Evolutionary conservation across 1,284 basidiomycete species (phyloP).

Genomic region (Stygiomarasmius scandens): DNA sequence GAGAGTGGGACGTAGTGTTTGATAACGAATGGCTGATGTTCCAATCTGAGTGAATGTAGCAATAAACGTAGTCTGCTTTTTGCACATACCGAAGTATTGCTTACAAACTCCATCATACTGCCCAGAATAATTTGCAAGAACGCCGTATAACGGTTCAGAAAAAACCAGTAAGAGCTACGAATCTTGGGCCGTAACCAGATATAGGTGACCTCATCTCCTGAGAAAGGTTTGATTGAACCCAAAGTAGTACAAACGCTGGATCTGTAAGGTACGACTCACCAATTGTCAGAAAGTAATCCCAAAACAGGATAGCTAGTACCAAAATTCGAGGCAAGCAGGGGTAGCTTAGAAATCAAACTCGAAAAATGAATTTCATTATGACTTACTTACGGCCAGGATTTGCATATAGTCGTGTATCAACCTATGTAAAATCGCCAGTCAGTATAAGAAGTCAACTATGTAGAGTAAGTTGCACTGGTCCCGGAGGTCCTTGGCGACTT

Average conservation of each 20-base stretch:
- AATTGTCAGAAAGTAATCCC: slow-evolving; percentile 21
- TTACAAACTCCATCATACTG: slow-evolving; percentile 11
- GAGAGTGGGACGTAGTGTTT: slow-evolving; percentile 5
- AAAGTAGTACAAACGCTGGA: too few species aligned
- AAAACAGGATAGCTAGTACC: slow-evolving; percentile 22
- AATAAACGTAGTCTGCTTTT: not conserved
- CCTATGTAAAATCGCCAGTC: not conserved
- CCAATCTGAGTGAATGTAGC: too few species aligned
- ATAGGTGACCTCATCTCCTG: slow-evolving; percentile 18
- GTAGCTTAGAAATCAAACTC: too few species aligned
- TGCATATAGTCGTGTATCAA: slow-evolving; percentile 10
- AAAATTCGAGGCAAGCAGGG: not conserved
- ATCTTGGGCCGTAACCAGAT: slow-evolving; percentile 17
- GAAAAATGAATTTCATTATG: not conserved
- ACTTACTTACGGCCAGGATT: slow-evolving; percentile 11
- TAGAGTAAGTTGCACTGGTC: too few species aligned
- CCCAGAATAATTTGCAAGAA: slow-evolving; percentile 18
- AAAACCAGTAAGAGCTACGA: slow-evolving; percentile 21
- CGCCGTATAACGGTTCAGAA: slow-evolving; percentile 21
- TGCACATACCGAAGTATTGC: slow-evolving; percentile 5
- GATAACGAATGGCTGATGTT: not conserved
- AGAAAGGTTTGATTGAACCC: not conserved
- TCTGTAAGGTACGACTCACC: too few species aligned
- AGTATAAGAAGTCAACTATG: too few species aligned
- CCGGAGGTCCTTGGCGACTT: too few species aligned